Evolutionary conservation across 352 stramenopile genomes (phyloP).

Genomic region (Phytopythium kandeliae): DNA sequence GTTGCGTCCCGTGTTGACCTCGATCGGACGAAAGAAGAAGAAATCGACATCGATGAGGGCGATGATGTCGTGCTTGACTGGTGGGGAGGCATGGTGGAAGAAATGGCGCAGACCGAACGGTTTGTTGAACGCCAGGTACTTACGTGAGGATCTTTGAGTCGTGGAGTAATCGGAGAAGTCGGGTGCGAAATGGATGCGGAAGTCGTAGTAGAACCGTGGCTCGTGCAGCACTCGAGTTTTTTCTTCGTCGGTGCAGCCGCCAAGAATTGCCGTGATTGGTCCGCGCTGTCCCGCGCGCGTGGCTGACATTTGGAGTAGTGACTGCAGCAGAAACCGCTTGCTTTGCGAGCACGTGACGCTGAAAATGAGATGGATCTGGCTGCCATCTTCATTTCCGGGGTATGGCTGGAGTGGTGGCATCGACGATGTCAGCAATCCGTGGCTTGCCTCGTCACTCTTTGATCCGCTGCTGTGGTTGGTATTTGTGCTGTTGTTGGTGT

Average conservation of each 20-base stretch:
- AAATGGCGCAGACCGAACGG: slow-evolving; percentile 46
- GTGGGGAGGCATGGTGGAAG: slow-evolving; percentile 29
- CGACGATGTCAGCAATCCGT: neutral
- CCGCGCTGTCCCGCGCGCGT: slow-evolving; percentile 25
- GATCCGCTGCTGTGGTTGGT: no score
- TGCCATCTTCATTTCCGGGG: slow-evolving; percentile 23
- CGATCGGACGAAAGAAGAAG: slow-evolving; percentile 32
- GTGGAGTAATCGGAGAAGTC: slow-evolving; percentile 30
- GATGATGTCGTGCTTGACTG: slow-evolving; percentile 31
- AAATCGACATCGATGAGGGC: slow-evolving; percentile 34
- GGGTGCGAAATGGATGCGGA: slow-evolving; percentile 39
- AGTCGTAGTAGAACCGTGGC: slow-evolving; percentile 50
- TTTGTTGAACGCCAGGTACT: slow-evolving; percentile 54
- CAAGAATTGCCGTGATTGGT: slow-evolving; percentile 44
- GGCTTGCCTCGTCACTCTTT: no score
- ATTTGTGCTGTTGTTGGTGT: no score
- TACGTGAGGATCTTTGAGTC: no score
- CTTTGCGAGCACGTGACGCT: slow-evolving; percentile 38
- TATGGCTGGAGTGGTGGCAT: neutral
- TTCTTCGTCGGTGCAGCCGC: slow-evolving; percentile 27
- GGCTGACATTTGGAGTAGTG: slow-evolving; percentile 37
- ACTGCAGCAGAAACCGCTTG: slow-evolving; percentile 28
- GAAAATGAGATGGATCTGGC: slow-evolving; percentile 37
- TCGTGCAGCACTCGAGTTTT: slow-evolving; percentile 19
- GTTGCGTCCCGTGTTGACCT: slow-evolving; percentile 32